These are phyloP conservation scores for Plenodomus biglobosus DNA, from an alignment of 2,329 filamentous ascomycete genomes.

Conservation along the genomic window DNA sequence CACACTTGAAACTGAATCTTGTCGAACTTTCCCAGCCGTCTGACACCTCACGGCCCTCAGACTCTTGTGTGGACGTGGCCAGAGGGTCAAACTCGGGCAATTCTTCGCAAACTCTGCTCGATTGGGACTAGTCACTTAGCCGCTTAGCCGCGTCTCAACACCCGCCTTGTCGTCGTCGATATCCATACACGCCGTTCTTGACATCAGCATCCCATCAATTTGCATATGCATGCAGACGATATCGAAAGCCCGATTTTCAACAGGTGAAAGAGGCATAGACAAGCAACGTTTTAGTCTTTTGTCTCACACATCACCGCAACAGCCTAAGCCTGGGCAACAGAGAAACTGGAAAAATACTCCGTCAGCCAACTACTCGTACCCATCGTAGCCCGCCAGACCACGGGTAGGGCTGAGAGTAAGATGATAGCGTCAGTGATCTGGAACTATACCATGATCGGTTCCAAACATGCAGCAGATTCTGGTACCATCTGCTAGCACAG, in stretches of 20 bases:
- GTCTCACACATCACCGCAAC: not conserved
- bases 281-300: not conserved
- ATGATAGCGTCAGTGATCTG: constrained; percentile 1
- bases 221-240: not conserved
- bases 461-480: not conserved
- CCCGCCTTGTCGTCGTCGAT: constrained; percentile 13
- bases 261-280: not conserved
- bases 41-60: not conserved
- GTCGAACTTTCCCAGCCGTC: constrained; percentile 2
- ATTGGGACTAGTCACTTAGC: constrained; percentile 10
- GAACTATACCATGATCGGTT: not conserved
- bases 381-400: not conserved
- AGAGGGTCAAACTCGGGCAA: not conserved
- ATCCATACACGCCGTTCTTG: constrained; percentile 16
- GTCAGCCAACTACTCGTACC: not conserved
- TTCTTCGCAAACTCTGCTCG: constrained; percentile 17
- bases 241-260: not conserved
- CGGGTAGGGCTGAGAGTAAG: constrained; percentile 8
- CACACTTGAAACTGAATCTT: constrained; percentile 5
- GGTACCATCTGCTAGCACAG: no score
- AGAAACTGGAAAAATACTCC: not conserved
- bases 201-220: constrained; percentile 5
- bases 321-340: not conserved
- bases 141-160: constrained; percentile 19
- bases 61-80: not conserved